phyloP scores from a whole-genome alignment of 345 rosid species.

The Geranium brycei region DNA sequence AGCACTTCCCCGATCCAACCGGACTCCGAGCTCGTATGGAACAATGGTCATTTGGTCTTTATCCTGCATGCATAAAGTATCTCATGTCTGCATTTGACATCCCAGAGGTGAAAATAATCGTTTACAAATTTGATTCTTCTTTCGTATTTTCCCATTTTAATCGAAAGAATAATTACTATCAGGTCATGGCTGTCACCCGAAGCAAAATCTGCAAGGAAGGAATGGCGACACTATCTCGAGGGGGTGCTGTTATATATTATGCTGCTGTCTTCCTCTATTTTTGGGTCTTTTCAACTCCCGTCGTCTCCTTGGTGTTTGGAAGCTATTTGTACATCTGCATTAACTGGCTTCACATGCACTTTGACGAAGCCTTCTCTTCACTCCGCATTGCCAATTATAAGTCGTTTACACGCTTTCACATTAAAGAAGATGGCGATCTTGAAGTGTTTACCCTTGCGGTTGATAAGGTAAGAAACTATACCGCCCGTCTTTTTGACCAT shows the following conservation, averaged over 20 bases:
- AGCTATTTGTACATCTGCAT: slow-evolving; percentile 93
- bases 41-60: slow-evolving; percentile 96
- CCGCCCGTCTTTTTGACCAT: not conserved
- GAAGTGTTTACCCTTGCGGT: slow-evolving; percentile 93
- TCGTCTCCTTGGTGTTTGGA: slow-evolving; percentile 88
- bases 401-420: slow-evolving; percentile 81
- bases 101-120: slow-evolving; percentile 62
- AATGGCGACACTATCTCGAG: slow-evolving; percentile 62
- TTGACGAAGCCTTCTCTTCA: slow-evolving; percentile 97
- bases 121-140: not conserved
- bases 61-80: slow-evolving; percentile 97
- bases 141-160: not conserved
- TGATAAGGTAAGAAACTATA: slow-evolving; percentile 54
- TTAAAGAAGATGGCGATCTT: slow-evolving; percentile 54
- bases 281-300: slow-evolving; percentile 97
- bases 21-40: slow-evolving; percentile 93
- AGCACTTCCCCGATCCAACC: slow-evolving; percentile 98
- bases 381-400: slow-evolving; percentile 97
- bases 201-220: slow-evolving; percentile 80
- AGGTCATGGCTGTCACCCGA: slow-evolving; percentile 97
- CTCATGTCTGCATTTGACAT: slow-evolving; percentile 97
- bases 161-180: not conserved
- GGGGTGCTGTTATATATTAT: slow-evolving; percentile 74
- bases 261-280: slow-evolving; percentile 92
- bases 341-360: slow-evolving; percentile 95